phyloP scores from a whole-genome alignment of 495 filamentous ascomycete species.

The Hypoxylon trugodes region DNA sequence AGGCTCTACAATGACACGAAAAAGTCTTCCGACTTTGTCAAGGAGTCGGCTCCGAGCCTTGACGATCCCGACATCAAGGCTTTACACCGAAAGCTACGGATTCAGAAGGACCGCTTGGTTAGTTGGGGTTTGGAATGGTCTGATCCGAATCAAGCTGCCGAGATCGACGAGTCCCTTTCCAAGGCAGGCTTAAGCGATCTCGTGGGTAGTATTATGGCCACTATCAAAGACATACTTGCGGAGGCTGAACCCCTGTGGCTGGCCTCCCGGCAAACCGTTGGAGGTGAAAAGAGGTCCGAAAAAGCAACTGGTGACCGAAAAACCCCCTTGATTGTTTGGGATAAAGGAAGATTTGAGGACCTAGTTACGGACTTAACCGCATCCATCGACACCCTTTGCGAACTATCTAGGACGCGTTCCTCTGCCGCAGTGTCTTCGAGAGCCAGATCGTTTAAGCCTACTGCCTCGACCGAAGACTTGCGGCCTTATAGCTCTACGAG shows the following conservation, averaged over 20 bases:
- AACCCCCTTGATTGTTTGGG: slow-evolving; percentile 60
- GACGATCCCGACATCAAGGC: slow-evolving; percentile 63
- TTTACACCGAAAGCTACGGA: slow-evolving; percentile 64
- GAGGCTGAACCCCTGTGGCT: slow-evolving; percentile 84
- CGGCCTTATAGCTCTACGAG: slow-evolving; percentile 62
- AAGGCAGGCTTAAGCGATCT: slow-evolving; percentile 86
- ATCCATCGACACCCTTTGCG: slow-evolving; percentile 89
- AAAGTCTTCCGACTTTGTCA: slow-evolving; percentile 82
- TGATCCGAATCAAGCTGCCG: slow-evolving; percentile 70
- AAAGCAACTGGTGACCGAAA: slow-evolving; percentile 54
- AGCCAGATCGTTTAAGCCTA: slow-evolving; percentile 39
- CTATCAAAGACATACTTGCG: slow-evolving; percentile 85
- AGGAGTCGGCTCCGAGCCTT: slow-evolving; percentile 69
- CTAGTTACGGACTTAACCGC: slow-evolving; percentile 80
- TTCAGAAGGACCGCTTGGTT: slow-evolving; percentile 79
- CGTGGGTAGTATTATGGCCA: slow-evolving; percentile 86
- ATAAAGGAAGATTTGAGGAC: slow-evolving; percentile 69
- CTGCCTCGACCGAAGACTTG: slow-evolving; percentile 51
- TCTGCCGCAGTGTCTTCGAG: slow-evolving; percentile 48
- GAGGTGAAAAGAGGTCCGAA: slow-evolving; percentile 52
- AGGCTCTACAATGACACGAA: slow-evolving; percentile 94
- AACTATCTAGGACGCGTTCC: slow-evolving; percentile 77
- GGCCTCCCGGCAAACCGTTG: slow-evolving; percentile 53
- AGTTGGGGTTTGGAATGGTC: slow-evolving; percentile 94
- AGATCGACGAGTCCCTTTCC: slow-evolving; percentile 86